Evolutionary conservation across 176 grass and related monocot genomes (phyloP).

Genomic region (Dendrocalamus sinicus): DNA sequence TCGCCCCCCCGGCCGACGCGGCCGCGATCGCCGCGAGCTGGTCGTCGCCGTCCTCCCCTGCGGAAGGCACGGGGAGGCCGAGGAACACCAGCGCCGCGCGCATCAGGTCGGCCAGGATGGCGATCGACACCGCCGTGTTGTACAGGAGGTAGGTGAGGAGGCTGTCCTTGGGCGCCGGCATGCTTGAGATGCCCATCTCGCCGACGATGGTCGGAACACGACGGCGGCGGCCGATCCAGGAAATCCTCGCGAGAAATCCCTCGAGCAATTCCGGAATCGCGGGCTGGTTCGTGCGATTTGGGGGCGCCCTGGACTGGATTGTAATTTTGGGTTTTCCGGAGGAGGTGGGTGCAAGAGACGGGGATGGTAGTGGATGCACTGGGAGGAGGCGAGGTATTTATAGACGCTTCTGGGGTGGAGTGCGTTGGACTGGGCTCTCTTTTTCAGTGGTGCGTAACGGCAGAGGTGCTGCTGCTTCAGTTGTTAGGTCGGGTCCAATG

Average conservation of each 20-base stretch:
- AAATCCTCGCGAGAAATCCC: not conserved
- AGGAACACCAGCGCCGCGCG: slow-evolving; percentile 55
- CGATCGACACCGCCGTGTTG: slow-evolving; percentile 65
- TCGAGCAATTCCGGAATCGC: not conserved
- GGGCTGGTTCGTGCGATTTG: slow-evolving; percentile 19
- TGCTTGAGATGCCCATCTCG: slow-evolving; percentile 79
- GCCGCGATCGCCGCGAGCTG: not conserved
- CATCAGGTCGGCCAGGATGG: slow-evolving; percentile 57
- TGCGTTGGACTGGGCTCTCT: not conserved
- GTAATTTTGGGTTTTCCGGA: slow-evolving; percentile 14
- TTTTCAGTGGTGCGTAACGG: not conserved
- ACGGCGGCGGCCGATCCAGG: not conserved
- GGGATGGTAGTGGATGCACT: not conserved
- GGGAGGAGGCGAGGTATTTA: slow-evolving; percentile 37
- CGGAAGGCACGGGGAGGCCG: slow-evolving; percentile 34
- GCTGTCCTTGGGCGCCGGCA: slow-evolving; percentile 74
- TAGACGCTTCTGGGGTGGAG: slow-evolving; percentile 22
- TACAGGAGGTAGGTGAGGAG: slow-evolving; percentile 66
- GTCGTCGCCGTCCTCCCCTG: slow-evolving; percentile 28
- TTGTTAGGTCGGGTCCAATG: not conserved
- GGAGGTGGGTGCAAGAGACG: slow-evolving; percentile 13
- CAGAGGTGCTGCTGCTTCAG: not conserved
- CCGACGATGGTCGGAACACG: not conserved
- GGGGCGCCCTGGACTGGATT: not conserved
- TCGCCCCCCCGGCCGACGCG: not conserved